Evolutionary conservation across 2,329 filamentous ascomycete species (phyloP).

Genomic region (Fusarium paranaense): DNA sequence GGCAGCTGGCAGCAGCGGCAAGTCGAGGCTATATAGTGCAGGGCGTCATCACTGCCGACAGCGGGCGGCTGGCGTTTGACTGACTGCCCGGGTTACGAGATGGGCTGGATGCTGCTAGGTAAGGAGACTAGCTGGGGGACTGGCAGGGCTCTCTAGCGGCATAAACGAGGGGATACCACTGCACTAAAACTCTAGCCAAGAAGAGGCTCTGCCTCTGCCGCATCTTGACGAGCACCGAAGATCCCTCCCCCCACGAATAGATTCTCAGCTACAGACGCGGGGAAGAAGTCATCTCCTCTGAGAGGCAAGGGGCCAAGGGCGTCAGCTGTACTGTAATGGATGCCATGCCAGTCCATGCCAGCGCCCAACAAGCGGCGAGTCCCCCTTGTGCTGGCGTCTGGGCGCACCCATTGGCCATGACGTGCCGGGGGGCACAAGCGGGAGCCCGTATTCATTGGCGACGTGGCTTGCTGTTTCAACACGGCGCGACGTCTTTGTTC

Average conservation of each 20-base stretch:
- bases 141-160: constrained; percentile 9
- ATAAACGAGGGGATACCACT: constrained; percentile 19
- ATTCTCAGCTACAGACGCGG: constrained; percentile 19
- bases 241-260: constrained; percentile 22
- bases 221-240: constrained; percentile 6
- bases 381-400: constrained; percentile 23
- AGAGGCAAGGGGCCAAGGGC: constrained; percentile 3
- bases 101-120: background rate
- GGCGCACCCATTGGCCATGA: constrained; percentile 29
- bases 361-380: constrained; percentile 15
- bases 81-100: constrained; percentile 3
- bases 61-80: constrained; percentile 20
- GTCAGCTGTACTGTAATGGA: background rate
- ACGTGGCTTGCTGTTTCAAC: constrained; percentile 33
- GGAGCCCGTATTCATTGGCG: constrained; percentile 37
- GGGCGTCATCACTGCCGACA: constrained; percentile 16
- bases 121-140: background rate
- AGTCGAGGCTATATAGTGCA: constrained; percentile 23
- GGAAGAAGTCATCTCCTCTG: constrained; percentile 14
- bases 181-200: constrained; percentile 20
- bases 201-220: constrained; percentile 30
- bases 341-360: background rate
- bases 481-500: constrained; percentile 4
- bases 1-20: constrained; percentile 14
- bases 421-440: constrained; percentile 13